A percentile compares a stretch with the other conserved stretches of the same genome.
These are phyloP conservation scores for Coniella vitis DNA, from an alignment of 2,329 filamentous ascomycete species.

Conservation along the genomic window DNA sequence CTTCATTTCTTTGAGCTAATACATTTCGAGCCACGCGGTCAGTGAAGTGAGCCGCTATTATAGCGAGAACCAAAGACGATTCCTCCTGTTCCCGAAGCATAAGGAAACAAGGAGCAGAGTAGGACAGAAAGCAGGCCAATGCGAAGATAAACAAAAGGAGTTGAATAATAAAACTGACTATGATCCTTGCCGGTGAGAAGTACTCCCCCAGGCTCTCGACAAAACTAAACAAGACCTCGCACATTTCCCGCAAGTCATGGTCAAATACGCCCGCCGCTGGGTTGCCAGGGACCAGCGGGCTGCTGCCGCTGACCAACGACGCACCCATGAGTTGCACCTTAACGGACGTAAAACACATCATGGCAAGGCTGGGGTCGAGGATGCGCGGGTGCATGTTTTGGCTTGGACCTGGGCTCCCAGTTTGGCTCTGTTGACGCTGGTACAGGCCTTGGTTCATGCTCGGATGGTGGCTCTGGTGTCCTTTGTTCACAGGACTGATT, in stretches of 20 bases:
- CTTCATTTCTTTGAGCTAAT: not conserved
- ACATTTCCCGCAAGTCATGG: not conserved
- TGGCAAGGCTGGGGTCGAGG: not conserved
- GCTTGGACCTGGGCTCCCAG: too few relatives aligned
- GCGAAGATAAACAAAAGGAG: too few relatives aligned
- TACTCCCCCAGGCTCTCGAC: not conserved
- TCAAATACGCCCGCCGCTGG: not conserved
- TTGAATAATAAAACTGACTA: not conserved
- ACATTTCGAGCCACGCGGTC: not conserved
- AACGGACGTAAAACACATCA: not conserved
- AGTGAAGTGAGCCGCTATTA: not conserved
- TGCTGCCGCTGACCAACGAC: not conserved
- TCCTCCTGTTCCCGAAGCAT: too few relatives aligned
- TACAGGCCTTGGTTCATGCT: too few relatives aligned
- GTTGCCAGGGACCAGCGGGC: too few relatives aligned
- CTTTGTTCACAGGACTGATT: too few relatives aligned
- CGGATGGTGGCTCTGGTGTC: too few relatives aligned
- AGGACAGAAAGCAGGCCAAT: too few relatives aligned
- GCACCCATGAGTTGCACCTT: not conserved
- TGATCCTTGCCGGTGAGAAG: not conserved
- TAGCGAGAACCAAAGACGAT: not conserved
- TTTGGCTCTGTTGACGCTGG: too few relatives aligned
- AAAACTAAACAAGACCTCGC: not conserved
- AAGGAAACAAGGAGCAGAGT: too few relatives aligned
- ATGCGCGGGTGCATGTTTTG: not conserved